A percentile compares a stretch with the other conserved stretches of the same genome.
Conservation (phyloP, 2,329 filamentous ascomycete species). For the Monosporascus sp. region DNA sequence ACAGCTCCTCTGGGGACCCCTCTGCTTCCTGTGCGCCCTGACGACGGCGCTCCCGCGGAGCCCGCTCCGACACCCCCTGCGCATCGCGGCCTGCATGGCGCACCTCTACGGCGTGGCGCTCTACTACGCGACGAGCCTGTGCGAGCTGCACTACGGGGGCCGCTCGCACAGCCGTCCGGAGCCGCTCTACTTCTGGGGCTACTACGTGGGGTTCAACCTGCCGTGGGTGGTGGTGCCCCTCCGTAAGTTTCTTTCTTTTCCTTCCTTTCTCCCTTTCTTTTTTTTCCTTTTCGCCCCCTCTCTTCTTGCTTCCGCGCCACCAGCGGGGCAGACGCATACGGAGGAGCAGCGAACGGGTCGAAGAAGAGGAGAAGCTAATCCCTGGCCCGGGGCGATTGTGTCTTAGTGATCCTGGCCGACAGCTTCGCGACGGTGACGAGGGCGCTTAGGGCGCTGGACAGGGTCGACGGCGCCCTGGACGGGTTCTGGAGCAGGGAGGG, state of each 20-base stretch:
- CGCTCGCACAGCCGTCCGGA: slow-evolving; percentile 53
- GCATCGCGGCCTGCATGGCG: slow-evolving; percentile 45
- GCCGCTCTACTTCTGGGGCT: slow-evolving; percentile 57
- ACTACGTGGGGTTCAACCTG: slow-evolving; percentile 55
- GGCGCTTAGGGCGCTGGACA: slow-evolving; percentile 19
- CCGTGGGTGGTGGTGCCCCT: slow-evolving; percentile 55
- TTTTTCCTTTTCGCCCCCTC: neutral
- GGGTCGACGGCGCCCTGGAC: slow-evolving; percentile 13
- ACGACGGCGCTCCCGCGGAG: slow-evolving; percentile 35
- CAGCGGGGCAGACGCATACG: neutral
- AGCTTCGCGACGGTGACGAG: slow-evolving; percentile 20
- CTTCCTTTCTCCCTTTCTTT: neutral
- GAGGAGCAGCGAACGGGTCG: neutral
- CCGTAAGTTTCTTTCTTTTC: slow-evolving; percentile 33
- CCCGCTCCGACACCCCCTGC: slow-evolving; percentile 44
- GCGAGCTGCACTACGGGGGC: slow-evolving; percentile 39
- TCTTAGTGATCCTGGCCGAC: slow-evolving; percentile 21
- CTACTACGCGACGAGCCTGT: slow-evolving; percentile 54
- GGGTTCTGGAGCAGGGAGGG: slow-evolving; percentile 9
- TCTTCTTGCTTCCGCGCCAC: neutral
- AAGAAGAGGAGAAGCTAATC: neutral
- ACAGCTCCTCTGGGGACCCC: slow-evolving; percentile 54
- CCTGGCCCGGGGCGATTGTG: neutral
- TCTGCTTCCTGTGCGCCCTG: slow-evolving; percentile 45
- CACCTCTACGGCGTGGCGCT: slow-evolving; percentile 58